phyloP scores from a whole-genome alignment of 495 filamentous ascomycete genomes.

The Hypoxylon intermedium region DNA sequence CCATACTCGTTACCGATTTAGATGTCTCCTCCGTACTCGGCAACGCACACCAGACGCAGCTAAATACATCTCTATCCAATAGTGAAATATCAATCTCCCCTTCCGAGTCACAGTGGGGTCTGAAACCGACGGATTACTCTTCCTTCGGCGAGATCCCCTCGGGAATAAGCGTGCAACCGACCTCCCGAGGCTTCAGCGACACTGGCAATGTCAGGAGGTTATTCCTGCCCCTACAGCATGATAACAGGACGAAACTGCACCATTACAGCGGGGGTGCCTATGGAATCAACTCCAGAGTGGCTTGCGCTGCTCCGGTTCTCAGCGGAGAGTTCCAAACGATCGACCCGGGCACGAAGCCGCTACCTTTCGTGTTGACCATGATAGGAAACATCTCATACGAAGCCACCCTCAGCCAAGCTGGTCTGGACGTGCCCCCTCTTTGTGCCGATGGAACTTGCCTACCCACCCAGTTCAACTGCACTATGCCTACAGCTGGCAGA shows the following conservation, averaged over 20 bases:
- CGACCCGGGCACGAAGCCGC: not conserved
- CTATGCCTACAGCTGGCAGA: constrained; percentile 5
- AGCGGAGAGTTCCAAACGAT: not conserved
- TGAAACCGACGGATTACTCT: constrained; percentile 14
- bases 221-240: constrained; percentile 17
- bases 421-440: constrained; percentile 1
- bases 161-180: constrained; percentile 10
- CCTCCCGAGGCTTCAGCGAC: constrained; percentile 16
- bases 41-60: not conserved
- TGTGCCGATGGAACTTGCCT: constrained; percentile 5
- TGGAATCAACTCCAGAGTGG: constrained; percentile 17
- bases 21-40: constrained; percentile 2
- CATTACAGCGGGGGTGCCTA: constrained; percentile 18
- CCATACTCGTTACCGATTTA: constrained; percentile 19
- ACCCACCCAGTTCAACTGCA: constrained; percentile 9
- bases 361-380: constrained; percentile 7
- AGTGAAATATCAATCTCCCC: not conserved
- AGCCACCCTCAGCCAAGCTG: not conserved
- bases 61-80: not conserved
- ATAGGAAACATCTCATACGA: constrained; percentile 14
- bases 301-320: constrained; percentile 17
- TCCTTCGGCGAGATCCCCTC: constrained; percentile 23
- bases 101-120: not conserved
- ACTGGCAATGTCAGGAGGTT: constrained; percentile 28
- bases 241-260: constrained; percentile 16